Base-by-base conservation (phyloP, 2,329 filamentous ascomycete genomes). In the Fusarium tupiense region DNA sequence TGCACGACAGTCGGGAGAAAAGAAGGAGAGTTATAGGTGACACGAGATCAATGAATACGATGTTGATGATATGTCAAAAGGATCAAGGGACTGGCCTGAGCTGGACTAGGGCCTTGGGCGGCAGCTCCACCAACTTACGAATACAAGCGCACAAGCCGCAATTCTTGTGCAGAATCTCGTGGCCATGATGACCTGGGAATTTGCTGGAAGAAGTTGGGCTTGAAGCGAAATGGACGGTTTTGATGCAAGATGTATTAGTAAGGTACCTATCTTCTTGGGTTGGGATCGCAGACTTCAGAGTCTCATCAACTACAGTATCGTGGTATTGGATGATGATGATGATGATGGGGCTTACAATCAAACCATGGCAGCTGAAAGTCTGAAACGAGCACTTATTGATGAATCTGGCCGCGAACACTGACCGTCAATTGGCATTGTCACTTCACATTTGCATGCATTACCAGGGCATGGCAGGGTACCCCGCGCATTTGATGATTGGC, bases 1-100 rank as follows among this genome's bases (percentile, higher is more conserved):
- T 43, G 44, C 38, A 53, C 56, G 44, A 68, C 44, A 54, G 59
- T 46, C 58, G 66, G 66, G 53, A 57, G 38, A 57, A 67, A 38
- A 57, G 53, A 61, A 62, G 43, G 62, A 69, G 67, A 65, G 63
- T 60, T 66, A 74, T 61, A 61, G 63, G 76, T 62, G 61, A 72
- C 76, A 78, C 72, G 72, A 77, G 76, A 75, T 71, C 58, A 73
- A 50, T 68, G 52, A 71, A 77, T 77, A 78, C 76, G 76, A 77
- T 75, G 52, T 67, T 35, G 33, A 35, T 67, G 46, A 50, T 57
- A 61, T 50, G 47, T 44, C 60, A 46, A 60, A 72, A 72, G 53
- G 57, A 72, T 56, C 41, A 50, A 66, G 41, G 49, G 50, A 54
- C 60, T 74, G 58, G 60, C 47, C 66, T 58, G 49, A 61, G 41